Evolutionary conservation across 345 rosid species (phyloP), one percentile per base, ranked within the genome.

Genomic region (Eucalyptus tenuipes): DNA sequence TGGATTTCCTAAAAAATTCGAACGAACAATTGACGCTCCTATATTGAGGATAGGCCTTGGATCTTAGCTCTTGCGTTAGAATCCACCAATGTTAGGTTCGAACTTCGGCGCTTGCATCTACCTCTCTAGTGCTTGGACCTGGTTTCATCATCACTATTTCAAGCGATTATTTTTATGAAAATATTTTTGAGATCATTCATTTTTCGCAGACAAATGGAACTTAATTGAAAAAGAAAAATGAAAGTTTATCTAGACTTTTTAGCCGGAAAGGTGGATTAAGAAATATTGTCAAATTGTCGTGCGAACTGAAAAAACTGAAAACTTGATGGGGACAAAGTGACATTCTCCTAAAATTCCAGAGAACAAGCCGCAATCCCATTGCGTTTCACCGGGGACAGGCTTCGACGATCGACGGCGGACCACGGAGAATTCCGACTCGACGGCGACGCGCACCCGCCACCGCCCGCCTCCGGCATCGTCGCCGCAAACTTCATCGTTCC

Each of bases 1-100:
- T 0, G 17, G 1, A 29, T 61, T 27, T 27, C n/a, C 8, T 12
- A 27, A 61, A 59, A 12, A 13, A 0, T 13, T 1, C 2, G 4
- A 61, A 27, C 4, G 2, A 61, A 13, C 16, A 4, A 4, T 59
- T 2, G 9, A 61, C 1, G 13, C 33, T 16, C 55, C 18, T 59
- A 27, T 7, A 5, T 59, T 13, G 66, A 59, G 15, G 31, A 11
- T 59, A 27, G 15, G 13, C 15, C 8, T 6, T 0, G 1, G 66
- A 59, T 29, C 66, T 59, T 27, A 27, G 31, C 4, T 2, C 3
- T 6, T 59, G 16, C 0, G 4, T 5, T 1, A 12, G 7, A 59
- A 59, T 59, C 31, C 68, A 59, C 27, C 0, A 2, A 59, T 13
- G 4, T 13, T 27, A 13, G 4, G 8, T 13, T 11, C 2, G 7